Conservation (phyloP, 345 rosid genomes). For the Populus pruinosa region DNA sequence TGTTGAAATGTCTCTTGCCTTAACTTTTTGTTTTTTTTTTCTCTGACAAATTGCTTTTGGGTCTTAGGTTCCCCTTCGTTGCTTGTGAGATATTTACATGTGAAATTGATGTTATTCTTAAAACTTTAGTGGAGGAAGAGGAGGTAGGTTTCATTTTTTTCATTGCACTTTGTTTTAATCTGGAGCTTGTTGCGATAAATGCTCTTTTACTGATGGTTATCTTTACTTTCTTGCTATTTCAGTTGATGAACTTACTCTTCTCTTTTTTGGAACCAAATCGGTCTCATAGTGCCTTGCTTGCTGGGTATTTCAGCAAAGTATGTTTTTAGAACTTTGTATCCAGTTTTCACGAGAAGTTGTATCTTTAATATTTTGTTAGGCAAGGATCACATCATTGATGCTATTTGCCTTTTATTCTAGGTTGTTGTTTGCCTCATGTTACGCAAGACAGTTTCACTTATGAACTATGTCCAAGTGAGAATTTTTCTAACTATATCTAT, state of each 20-base stretch:
- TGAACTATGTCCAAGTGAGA: conserved; percentile 89
- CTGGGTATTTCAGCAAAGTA: conserved; percentile 99
- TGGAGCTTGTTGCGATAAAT: conserved; percentile 3
- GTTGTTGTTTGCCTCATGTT: conserved; percentile 93
- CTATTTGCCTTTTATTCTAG: conserved; percentile 39
- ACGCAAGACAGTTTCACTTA: conserved; percentile 88
- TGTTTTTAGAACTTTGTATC: conserved; percentile 3
- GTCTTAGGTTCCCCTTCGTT: conserved; percentile 82
- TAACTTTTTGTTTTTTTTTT: background rate
- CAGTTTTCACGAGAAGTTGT: background rate
- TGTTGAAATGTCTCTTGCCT: background rate
- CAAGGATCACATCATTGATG: conserved; percentile 6
- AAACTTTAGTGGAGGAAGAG: conserved; percentile 89
- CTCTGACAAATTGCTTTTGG: conserved; percentile 16
- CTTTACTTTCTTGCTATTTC: conserved; percentile 28
- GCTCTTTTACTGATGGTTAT: conserved; percentile 10
- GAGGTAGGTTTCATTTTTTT: conserved; percentile 48
- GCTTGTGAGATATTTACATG: conserved; percentile 97
- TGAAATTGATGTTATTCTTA: conserved; percentile 94
- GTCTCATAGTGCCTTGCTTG: conserved; percentile 80
- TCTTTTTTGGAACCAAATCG: conserved; percentile 87
- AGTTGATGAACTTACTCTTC: conserved; percentile 93
- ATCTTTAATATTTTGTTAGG: background rate
- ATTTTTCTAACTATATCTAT: background rate
- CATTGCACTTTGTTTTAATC: background rate